Base-by-base conservation (phyloP, 768 basidiomycete species). In the Mrakia blollopis region DNA sequence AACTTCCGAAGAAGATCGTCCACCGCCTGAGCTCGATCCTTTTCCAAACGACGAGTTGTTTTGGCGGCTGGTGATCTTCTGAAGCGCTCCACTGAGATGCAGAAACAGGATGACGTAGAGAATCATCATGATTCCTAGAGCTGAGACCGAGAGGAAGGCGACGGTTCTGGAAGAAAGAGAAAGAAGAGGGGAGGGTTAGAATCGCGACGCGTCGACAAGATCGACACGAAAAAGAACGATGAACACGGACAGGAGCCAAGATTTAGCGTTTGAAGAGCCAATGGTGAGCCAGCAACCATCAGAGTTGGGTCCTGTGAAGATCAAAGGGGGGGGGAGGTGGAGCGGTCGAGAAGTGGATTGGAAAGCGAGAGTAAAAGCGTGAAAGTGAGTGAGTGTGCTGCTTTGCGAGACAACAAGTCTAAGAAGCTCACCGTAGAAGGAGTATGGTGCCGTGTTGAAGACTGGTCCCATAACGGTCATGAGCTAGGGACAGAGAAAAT, bases 241-340 rank as follows among this genome's bases (percentile, higher is more conserved):
- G n/a, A 10, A 30, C 2, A 61, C 60, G 1, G 11, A n/a, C 60
- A n/a, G 23, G n/a, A 28, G 32, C 60, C 60, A 61, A 7, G 8
- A 1, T n/a, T 28, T 61, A 16, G 32, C n/a, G 60, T 61, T 32
- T 11, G n/a, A 32, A n/a, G 60, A 28, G n/a, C 60, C 60, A 16
- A 61, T 28, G 11, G 60, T 61, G 60, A 61, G 60, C 60, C 60
- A 61, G 60, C 60, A 61, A 10, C 60, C 60, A 30, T n/a, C n/a
- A n/a, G 60, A 61, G n/a, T n/a, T 28, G 25, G 60, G 60, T 21
- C 47, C 47, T 50, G 47, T 0, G 16, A 50, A 44, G 44, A 6
- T 44, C 10, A 14, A 44, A 14, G 11, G 3, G 44, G 14, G 11
- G 5, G 5, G 14, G 10, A 13, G 44, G 44, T 44, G 5, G 11